Conservation (phyloP, 2,329 filamentous ascomycete genomes). For the Monosporascus sp. region DNA sequence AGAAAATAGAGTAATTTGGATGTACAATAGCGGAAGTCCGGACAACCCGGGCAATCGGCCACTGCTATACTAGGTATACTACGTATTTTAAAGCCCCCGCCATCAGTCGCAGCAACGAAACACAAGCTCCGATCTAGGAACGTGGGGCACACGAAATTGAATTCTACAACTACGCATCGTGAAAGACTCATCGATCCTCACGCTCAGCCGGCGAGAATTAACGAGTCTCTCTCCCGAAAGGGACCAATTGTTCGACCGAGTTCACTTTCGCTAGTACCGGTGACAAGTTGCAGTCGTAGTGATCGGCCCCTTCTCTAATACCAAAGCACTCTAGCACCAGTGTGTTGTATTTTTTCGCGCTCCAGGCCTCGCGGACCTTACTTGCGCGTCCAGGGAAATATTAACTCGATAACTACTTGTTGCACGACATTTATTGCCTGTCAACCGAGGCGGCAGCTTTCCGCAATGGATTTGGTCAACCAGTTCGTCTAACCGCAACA, state of each 20-base stretch:
- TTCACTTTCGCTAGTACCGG: background rate
- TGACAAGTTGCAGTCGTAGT: too few species aligned
- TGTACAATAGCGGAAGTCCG: too few species aligned
- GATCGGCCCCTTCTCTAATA: too few species aligned
- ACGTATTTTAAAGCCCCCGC: slow-evolving; percentile 6
- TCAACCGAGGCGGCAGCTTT: background rate
- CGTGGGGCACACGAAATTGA: slow-evolving; percentile 28
- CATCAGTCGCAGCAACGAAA: slow-evolving; percentile 17
- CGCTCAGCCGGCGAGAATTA: background rate
- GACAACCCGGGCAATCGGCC: too few species aligned
- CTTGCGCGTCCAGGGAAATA: background rate
- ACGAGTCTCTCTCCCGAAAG: background rate
- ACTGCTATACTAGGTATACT: background rate
- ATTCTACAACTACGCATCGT: slow-evolving; percentile 7
- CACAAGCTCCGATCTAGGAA: slow-evolving; percentile 34
- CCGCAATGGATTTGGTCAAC: slow-evolving; percentile 48
- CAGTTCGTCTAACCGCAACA: slow-evolving; percentile 34
- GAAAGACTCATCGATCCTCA: background rate
- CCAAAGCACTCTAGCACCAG: too few species aligned
- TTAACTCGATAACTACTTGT: background rate
- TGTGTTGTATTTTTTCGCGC: background rate
- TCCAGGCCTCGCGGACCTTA: background rate
- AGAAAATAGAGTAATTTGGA: too few species aligned
- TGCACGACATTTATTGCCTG: too few species aligned
- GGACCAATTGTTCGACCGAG: background rate